phyloP scores from a whole-genome alignment of 176 grass and related monocot genomes.

The Otatea glauca region DNA sequence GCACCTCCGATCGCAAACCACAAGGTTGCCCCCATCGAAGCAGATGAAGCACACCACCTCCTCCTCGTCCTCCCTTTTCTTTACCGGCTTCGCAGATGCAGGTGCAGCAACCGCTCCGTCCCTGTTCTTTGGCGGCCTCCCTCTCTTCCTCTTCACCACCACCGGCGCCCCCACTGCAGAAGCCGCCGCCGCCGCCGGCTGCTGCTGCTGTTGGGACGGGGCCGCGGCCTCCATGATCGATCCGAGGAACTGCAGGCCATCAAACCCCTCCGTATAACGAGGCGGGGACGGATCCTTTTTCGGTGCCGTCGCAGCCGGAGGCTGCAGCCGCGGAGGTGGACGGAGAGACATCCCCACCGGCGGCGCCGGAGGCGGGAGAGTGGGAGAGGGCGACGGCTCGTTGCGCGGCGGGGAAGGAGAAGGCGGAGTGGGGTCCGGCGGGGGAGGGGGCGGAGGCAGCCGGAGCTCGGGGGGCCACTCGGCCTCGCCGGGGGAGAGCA shows the following conservation, averaged over 20 bases:
- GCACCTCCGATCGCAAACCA: slow-evolving; percentile 90
- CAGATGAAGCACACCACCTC: slow-evolving; percentile 98
- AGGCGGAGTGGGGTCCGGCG: slow-evolving; percentile 25
- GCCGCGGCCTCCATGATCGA: slow-evolving; percentile 56
- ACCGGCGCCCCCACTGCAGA: neutral
- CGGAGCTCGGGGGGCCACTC: slow-evolving; percentile 69
- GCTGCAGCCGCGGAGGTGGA: neutral
- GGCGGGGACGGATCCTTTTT: slow-evolving; percentile 44
- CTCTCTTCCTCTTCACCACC: slow-evolving; percentile 78
- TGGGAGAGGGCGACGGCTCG: neutral
- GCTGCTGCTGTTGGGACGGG: neutral
- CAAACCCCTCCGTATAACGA: slow-evolving; percentile 36
- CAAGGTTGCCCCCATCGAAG: slow-evolving; percentile 92
- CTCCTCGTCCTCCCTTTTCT: slow-evolving; percentile 63
- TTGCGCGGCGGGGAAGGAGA: neutral
- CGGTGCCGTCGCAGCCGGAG: neutral
- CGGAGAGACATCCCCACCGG: neutral
- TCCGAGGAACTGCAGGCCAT: slow-evolving; percentile 59
- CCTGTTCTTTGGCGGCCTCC: slow-evolving; percentile 82
- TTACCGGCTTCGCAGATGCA: slow-evolving; percentile 35
- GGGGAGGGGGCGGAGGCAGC: slow-evolving; percentile 52
- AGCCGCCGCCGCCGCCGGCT: slow-evolving; percentile 5
- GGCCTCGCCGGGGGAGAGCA: slow-evolving; percentile 59
- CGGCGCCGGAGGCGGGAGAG: neutral
- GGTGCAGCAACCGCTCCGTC: slow-evolving; percentile 30